Conservation (phyloP, 2,329 filamentous ascomycete species). For the Graphium sp. region DNA sequence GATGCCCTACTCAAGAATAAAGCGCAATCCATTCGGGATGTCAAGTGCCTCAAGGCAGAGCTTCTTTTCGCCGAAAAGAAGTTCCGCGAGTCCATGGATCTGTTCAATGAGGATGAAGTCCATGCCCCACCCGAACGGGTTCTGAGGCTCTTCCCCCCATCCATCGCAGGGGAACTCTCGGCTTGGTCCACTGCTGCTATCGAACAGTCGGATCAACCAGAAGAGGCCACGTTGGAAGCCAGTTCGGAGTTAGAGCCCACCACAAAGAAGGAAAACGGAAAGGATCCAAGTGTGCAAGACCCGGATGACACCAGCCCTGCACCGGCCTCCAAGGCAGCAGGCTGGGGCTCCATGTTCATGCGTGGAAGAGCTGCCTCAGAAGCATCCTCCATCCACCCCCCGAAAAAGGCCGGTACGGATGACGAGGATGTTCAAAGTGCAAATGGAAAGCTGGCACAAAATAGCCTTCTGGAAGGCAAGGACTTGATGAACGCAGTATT, state of each 20-base stretch:
- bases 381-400: slow-evolving; percentile 43
- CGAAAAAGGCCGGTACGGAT: slow-evolving; percentile 31
- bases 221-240: slow-evolving; percentile 10
- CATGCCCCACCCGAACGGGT: slow-evolving; percentile 81
- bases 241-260: no score
- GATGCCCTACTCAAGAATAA: slow-evolving; percentile 82
- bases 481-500: slow-evolving; percentile 69
- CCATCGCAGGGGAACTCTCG: slow-evolving; percentile 71
- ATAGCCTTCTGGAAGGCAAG: slow-evolving; percentile 53
- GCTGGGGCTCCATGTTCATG: slow-evolving; percentile 27
- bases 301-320: background rate
- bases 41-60: slow-evolving; percentile 87
- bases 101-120: slow-evolving; percentile 73
- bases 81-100: slow-evolving; percentile 71
- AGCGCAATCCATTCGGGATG: slow-evolving; percentile 58
- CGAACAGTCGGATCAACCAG: slow-evolving; percentile 21
- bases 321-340: background rate
- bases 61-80: slow-evolving; percentile 65
- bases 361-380: slow-evolving; percentile 29
- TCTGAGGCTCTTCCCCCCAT: slow-evolving; percentile 64
- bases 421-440: slow-evolving; percentile 38
- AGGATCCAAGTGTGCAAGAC: slow-evolving; percentile 7
- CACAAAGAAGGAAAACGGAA: slow-evolving; percentile 13
- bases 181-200: slow-evolving; percentile 27
- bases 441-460: slow-evolving; percentile 24